A percentile compares a stretch with the other conserved stretches of the same genome.
Conservation (phyloP, 306 rosid genomes). For the Oemleria cerasiformis region DNA sequence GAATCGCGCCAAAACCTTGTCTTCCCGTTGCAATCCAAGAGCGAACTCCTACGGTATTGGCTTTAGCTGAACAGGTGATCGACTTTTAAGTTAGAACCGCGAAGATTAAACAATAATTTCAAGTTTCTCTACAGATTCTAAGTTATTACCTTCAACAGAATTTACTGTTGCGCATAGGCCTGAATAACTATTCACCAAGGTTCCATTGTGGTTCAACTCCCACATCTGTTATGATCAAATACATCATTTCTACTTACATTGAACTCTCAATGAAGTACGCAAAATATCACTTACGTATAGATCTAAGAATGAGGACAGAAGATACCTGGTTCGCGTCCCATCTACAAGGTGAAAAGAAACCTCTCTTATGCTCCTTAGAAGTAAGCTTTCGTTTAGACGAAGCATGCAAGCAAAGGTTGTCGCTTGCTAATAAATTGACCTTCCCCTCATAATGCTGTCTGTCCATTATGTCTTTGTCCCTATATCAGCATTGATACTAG, state of each 20-base stretch:
- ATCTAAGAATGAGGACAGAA: not conserved
- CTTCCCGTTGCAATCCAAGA: conserved; percentile 88
- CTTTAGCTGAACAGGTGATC: conserved; percentile 45
- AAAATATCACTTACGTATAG: not conserved
- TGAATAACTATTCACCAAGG: conserved; percentile 69
- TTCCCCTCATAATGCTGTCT: conserved; percentile 53
- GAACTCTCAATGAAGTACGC: not conserved
- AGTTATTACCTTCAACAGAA: conserved; percentile 43
- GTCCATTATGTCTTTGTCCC: conserved; percentile 43
- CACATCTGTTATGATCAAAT: conserved; percentile 54
- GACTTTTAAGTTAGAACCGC: conserved; percentile 20
- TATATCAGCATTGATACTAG: conserved; percentile 23
- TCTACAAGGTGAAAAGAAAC: conserved; percentile 68
- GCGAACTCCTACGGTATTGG: conserved; percentile 45
- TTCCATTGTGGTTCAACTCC: conserved; percentile 66
- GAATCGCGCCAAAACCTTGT: conserved; percentile 36
- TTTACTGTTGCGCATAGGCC: conserved; percentile 71
- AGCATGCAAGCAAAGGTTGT: conserved; percentile 64
- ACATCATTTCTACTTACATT: conserved; percentile 21
- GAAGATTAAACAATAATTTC: not conserved
- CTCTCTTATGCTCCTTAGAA: conserved; percentile 51
- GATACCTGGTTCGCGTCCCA: conserved; percentile 76
- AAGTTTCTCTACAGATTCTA: conserved; percentile 10
- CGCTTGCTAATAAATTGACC: conserved; percentile 51
- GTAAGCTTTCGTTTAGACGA: conserved; percentile 65